A percentile compares a stretch with the other conserved stretches of the same genome.
Evolutionary conservation across 768 basidiomycete genomes (phyloP).

Genomic region (Tylopilus plumbeoviolaceoides): DNA sequence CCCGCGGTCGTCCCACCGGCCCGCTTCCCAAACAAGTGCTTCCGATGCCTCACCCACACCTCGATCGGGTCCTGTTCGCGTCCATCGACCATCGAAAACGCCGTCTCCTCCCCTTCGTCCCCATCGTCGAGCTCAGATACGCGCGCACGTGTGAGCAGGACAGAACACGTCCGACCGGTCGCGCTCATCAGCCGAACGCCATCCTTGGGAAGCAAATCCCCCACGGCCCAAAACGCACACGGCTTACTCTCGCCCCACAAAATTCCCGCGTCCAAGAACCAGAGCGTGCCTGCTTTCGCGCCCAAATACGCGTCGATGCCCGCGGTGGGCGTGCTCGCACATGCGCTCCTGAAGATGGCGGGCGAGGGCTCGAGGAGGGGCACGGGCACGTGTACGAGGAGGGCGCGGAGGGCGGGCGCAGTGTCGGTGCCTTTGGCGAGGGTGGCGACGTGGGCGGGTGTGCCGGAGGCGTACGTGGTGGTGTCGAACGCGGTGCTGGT

Average conservation of each 20-base stretch:
- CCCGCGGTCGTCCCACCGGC: not conserved
- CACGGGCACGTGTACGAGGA: constrained; percentile 47
- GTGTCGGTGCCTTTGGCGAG: constrained; percentile 52
- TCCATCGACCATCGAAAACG: constrained; percentile 70
- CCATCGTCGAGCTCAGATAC: not conserved
- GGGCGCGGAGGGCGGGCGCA: constrained; percentile 43
- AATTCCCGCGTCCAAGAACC: constrained; percentile 66
- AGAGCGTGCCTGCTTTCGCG: constrained; percentile 68
- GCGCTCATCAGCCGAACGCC: constrained; percentile 55
- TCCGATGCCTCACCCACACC: constrained; percentile 59
- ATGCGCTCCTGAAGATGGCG: constrained; percentile 54
- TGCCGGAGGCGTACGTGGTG: constrained; percentile 32
- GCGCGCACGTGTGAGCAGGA: constrained; percentile 45
- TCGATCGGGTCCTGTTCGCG: constrained; percentile 62
- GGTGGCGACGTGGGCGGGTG: constrained; percentile 13
- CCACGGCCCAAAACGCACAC: constrained; percentile 70
- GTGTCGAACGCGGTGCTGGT: constrained; percentile 44
- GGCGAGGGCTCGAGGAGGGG: constrained; percentile 47
- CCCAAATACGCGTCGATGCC: constrained; percentile 67
- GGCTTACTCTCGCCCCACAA: constrained; percentile 75
- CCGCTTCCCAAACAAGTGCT: constrained; percentile 51
- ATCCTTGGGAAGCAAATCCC: constrained; percentile 51
- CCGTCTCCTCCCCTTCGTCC: constrained; percentile 44
- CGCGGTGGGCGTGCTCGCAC: constrained; percentile 42
- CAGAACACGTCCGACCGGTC: constrained; percentile 63